A percentile compares a stretch with the other conserved stretches of the same genome.
Conservation (phyloP, 495 filamentous ascomycete genomes). For the Geopyxis carbonaria region DNA sequence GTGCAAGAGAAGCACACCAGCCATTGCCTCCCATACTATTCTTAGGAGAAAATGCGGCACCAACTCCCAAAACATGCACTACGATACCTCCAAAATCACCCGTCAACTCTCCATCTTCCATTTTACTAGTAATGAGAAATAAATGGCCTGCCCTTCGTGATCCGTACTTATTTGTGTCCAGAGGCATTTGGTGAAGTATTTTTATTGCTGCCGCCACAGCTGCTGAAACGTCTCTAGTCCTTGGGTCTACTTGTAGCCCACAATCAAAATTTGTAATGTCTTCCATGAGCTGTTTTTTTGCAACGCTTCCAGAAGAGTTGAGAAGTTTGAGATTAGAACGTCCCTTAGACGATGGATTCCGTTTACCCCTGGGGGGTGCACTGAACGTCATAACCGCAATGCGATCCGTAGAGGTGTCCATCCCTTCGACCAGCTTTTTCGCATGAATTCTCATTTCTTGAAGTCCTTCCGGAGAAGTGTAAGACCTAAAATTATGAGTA, state of each 20-base stretch:
- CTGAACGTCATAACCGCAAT: conserved; percentile 23
- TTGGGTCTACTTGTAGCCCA: conserved; percentile 6
- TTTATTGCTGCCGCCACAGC: conserved; percentile 15
- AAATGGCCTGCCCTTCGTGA: conserved; percentile 15
- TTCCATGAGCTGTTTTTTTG: conserved; percentile 19
- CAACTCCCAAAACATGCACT: conserved; percentile 21
- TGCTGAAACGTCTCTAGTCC: conserved; percentile 11
- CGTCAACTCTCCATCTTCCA: conserved; percentile 16
- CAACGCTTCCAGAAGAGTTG: conserved; percentile 22
- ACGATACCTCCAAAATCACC: conserved; percentile 20
- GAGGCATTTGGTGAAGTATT: conserved; percentile 21
- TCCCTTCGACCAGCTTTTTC: conserved; percentile 19
- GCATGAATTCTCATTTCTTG: conserved; percentile 17
- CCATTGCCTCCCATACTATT: conserved; percentile 18
- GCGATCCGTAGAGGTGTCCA: conserved; percentile 22
- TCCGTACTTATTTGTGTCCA: conserved; percentile 17
- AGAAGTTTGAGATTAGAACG: conserved; percentile 12
- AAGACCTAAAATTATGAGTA: conserved; percentile 9
- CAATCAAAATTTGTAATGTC: conserved; percentile 10
- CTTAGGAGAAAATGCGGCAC: conserved; percentile 18
- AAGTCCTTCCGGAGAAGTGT: conserved; percentile 16
- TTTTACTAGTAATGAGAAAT: conserved; percentile 16
- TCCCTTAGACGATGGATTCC: background rate
- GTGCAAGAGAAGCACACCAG: conserved; percentile 9
- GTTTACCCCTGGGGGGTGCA: conserved; percentile 4